Evolutionary conservation across 2,329 filamentous ascomycete species (phyloP), one percentile per base, ranked within the genome.

Genomic region (Colletotrichum echinochloae): DNA sequence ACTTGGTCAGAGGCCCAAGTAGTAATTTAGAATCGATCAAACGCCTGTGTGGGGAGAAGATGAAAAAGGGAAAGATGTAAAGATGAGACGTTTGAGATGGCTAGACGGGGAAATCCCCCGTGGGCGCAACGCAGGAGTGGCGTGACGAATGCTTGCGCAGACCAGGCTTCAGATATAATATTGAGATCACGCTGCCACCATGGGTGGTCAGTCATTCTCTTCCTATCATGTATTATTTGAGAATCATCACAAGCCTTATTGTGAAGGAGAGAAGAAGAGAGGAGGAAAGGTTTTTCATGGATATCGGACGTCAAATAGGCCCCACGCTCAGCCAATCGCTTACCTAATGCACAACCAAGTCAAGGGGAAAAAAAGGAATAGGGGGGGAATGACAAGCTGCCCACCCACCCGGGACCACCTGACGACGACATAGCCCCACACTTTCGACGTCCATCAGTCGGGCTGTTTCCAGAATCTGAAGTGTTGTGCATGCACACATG

Each of bases 201-300:
- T 71, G 66, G 76, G 81, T 81, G 80, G 85, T 83, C 85, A 83
- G 87, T 90, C 87, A 90, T 84, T 86, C 88, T 90, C 88, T 90
- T 90, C 88, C 88, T 90, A 90, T 90, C 86, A 88, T 88, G 80
- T 80, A 77, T 82, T 84, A 83, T 82, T 74, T 79, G 77, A 79
- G 79, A 81, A 88, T 90, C 88, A 90, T 90, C 88, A 90, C 79
- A 67, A 89, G 87, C 88, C 83, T 79, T 79, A 74, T 78, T 79
- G 77, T 74, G 70, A 77, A 78, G 74, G 75, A 78, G 74, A 77
- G 77, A 74, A 75, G 73, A 74, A 74, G 75, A 74, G 54, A 54
- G 65, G 59, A 74, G 59, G 72, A 77, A 74, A 61, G 60, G 56
- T 72, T 74, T 71, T n/a, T 65, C 59, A 70, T 35, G 46, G 60